phyloP scores from a whole-genome alignment of 139 green algal species.

The Marvania coccoides region DNA sequence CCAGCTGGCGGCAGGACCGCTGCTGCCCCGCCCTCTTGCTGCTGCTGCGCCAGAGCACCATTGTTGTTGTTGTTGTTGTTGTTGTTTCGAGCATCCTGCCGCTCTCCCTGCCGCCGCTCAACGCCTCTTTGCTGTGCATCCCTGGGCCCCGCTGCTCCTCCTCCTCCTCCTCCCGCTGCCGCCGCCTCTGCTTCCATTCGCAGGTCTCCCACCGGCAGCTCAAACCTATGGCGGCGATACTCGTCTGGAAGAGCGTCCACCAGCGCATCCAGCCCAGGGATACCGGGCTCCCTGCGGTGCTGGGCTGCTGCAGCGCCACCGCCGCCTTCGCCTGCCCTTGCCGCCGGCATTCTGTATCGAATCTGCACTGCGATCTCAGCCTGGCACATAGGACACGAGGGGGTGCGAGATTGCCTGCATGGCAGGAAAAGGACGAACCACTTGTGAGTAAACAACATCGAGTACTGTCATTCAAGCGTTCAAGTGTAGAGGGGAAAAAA shows the following conservation, averaged over 20 bases:
- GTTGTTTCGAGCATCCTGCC: too few relatives aligned
- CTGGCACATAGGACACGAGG: constrained; percentile 77
- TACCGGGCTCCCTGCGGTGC: neutral
- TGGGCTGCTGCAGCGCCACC: neutral
- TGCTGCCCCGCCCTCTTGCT: too few relatives aligned
- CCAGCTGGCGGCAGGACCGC: too few relatives aligned
- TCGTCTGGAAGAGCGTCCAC: neutral
- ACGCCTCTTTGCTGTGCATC: neutral
- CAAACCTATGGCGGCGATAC: constrained; percentile 2
- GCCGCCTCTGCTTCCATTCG: neutral
- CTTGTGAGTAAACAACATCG: neutral
- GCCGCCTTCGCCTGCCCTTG: neutral
- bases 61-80: too few relatives aligned
- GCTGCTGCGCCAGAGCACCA: too few relatives aligned
- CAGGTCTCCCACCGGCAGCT: neutral
- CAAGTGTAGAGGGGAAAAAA: neutral
- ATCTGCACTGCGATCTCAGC: constrained; percentile 53
- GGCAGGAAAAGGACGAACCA: neutral
- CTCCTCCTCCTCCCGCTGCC: neutral
- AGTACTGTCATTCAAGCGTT: neutral
- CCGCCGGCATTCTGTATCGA: constrained; percentile 22
- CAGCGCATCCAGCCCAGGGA: neutral
- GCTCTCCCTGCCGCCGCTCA: neutral
- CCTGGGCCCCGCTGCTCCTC: neutral
- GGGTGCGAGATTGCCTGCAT: constrained; percentile 31